phyloP scores from a whole-genome alignment of 306 rosid species.

The Purshia tridentata region DNA sequence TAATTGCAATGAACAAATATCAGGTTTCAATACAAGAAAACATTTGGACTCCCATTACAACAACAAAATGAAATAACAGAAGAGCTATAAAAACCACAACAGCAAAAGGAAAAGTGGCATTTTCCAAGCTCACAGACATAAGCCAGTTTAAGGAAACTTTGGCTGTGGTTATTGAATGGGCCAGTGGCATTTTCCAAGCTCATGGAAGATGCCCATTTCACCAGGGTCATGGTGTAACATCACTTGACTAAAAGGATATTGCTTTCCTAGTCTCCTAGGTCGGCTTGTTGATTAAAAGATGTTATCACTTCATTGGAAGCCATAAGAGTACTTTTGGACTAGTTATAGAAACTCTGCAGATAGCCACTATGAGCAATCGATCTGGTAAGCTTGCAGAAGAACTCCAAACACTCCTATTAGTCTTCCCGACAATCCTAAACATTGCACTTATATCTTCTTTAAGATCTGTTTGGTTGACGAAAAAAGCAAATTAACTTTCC shows the following conservation, averaged over 20 bases:
- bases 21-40: background rate
- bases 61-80: background rate
- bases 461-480: background rate
- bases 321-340: background rate
- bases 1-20: slow-evolving; percentile 15
- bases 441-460: background rate
- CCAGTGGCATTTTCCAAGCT: background rate
- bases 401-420: background rate
- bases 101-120: background rate
- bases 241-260: background rate
- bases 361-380: background rate
- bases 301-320: too few species aligned
- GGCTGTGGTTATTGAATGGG: background rate
- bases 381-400: background rate
- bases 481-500: background rate
- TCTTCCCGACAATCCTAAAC: background rate
- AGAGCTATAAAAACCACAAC: background rate
- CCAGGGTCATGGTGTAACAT: background rate
- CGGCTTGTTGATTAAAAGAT: background rate
- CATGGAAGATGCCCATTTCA: slow-evolving; percentile 6
- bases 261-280: background rate
- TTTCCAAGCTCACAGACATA: background rate
- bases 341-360: background rate
- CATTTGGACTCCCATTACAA: background rate
- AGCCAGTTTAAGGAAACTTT: background rate